phyloP scores from a whole-genome alignment of 768 basidiomycete genomes.

The Rhizopogon sp. region DNA sequence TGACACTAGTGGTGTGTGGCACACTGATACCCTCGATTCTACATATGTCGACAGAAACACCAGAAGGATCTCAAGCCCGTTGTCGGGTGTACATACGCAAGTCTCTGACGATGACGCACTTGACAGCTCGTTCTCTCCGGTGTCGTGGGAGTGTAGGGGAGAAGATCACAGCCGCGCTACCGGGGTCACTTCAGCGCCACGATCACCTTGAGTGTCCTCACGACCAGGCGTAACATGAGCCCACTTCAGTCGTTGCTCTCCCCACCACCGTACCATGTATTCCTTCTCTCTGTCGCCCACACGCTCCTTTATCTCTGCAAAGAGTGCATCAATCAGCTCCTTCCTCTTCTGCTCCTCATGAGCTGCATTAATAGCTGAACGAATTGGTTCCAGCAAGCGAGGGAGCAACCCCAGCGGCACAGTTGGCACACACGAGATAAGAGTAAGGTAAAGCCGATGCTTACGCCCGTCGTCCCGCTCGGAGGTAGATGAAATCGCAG shows the following conservation, averaged over 20 bases:
- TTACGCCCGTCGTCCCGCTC: constrained; percentile 17
- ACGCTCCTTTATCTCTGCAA: constrained; percentile 57
- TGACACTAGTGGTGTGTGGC: not conserved
- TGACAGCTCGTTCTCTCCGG: too few species aligned
- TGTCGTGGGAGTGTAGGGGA: too few species aligned
- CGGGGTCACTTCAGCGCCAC: not conserved
- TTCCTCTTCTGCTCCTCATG: constrained; percentile 25
- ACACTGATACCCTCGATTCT: not conserved
- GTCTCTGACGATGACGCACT: not conserved
- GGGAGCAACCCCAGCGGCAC: constrained; percentile 55
- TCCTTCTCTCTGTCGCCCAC: constrained; percentile 70
- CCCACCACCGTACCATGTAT: constrained; percentile 70
- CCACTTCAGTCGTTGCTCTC: constrained; percentile 34
- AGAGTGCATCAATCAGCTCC: constrained; percentile 54
- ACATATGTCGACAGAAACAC: not conserved
- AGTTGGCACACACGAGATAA: constrained; percentile 62
- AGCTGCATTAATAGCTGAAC: constrained; percentile 24
- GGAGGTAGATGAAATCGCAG: constrained; percentile 21
- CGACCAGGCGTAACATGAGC: not conserved
- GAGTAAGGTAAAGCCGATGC: constrained; percentile 58
- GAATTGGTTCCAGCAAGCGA: constrained; percentile 47
- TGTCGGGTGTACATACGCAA: not conserved
- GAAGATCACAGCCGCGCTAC: not conserved
- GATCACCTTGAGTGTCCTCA: not conserved
- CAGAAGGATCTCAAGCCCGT: not conserved